phyloP scores from a whole-genome alignment of 257 asterid genomes.

The Cinchona pubescens region DNA sequence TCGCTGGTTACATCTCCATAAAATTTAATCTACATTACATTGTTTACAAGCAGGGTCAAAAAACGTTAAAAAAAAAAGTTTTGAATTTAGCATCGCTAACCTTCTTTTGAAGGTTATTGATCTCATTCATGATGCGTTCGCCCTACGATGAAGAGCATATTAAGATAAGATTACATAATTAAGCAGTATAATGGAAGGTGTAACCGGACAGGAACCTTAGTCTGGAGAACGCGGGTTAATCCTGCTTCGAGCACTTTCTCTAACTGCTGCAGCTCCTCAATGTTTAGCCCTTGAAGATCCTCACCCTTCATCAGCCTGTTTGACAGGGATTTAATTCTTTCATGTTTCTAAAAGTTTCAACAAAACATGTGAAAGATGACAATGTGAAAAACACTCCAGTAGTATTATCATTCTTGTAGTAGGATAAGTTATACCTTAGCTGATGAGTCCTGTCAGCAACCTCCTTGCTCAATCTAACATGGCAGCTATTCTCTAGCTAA shows the following conservation, averaged over 20 bases:
- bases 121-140: conserved; percentile 30
- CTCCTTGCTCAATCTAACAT: conserved; percentile 31
- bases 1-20: too few relatives aligned
- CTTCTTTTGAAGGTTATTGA: conserved; percentile 35
- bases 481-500: conserved; percentile 34
- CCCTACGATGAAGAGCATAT: conserved; percentile 13
- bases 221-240: conserved; percentile 32
- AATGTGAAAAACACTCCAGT: not conserved
- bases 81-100: conserved; percentile 14
- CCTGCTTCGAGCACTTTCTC: conserved; percentile 37
- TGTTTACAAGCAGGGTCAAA: too few relatives aligned
- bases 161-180: not conserved
- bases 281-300: conserved; percentile 39
- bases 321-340: not conserved
- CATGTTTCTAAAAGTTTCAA: not conserved
- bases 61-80: too few relatives aligned
- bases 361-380: not conserved
- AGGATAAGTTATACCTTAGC: conserved; percentile 22
- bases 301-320: conserved; percentile 39
- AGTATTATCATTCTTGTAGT: too few relatives aligned
- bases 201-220: conserved; percentile 25
- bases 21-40: too few relatives aligned
- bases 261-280: conserved; percentile 38
- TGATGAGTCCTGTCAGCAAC: conserved; percentile 32
- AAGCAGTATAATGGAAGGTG: too few relatives aligned